Evolutionary conservation across 768 basidiomycete genomes (phyloP).

Genomic region (Pluteus cervinus): DNA sequence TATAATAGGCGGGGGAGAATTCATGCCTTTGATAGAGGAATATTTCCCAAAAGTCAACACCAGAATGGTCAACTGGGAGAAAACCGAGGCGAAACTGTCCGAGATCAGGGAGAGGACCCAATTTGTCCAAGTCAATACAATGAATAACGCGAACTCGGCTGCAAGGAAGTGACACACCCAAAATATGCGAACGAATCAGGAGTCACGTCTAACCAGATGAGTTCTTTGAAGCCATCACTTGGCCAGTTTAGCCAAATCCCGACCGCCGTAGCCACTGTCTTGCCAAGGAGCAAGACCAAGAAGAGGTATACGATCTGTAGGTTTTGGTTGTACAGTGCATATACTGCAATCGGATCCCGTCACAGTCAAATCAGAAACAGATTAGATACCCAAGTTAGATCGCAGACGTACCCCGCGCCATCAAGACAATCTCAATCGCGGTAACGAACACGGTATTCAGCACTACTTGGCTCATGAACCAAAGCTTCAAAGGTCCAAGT

Average conservation of each 20-base stretch:
- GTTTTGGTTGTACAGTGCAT: constrained; percentile 4
- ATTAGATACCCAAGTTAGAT: neutral
- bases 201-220: neutral
- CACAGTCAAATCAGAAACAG: neutral
- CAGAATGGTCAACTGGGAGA: constrained; percentile 4
- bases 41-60: constrained; percentile 1
- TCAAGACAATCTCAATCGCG: constrained; percentile 1
- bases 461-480: constrained; percentile 3
- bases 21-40: constrained; percentile 1
- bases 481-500: neutral
- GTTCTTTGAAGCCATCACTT: neutral
- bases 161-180: neutral
- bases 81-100: constrained; percentile 1
- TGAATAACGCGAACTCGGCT: neutral
- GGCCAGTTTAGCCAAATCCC: neutral
- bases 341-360: neutral
- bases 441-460: neutral
- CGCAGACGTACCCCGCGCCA: constrained; percentile 1
- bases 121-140: too few species aligned
- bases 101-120: too few species aligned
- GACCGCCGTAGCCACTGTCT: constrained; percentile 1
- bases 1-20: neutral
- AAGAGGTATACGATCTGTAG: neutral
- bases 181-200: constrained; percentile 5
- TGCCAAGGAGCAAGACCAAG: neutral